Evolutionary conservation across 352 stramenopile genomes (phyloP), one percentile per base, ranked within the genome.

Genomic region (Plasmopara halstedii): DNA sequence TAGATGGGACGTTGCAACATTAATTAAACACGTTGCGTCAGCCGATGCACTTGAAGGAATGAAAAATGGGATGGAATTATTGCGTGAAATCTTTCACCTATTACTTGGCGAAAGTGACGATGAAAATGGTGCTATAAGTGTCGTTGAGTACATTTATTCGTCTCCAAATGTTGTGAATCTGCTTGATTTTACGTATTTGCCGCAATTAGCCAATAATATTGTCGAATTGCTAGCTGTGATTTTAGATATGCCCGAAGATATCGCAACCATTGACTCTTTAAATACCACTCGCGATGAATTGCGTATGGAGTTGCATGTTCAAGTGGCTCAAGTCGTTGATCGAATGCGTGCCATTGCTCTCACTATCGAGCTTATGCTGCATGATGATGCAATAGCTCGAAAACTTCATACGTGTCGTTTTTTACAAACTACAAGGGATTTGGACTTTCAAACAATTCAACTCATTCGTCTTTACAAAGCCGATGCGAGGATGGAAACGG

Each of bases 191-290:
- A 58, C 66, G 34, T 64, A 82, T 34, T 46, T 91, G 15, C 64
- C 73, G 3, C 56, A 70, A 21, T 53, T 94, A 9, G 53, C 64
- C 1, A 73, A 90, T 9, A 73, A 87, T 33, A 56, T 86, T 11
- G 76, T 90, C 0, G 81, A 92, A 18, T 52, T 94, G 9, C 50
- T 94, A 3, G 75, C 73, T 2, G 66, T 69, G 3, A 81, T 94
- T 11, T 53, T 94, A 7, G 83, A 94, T 50, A 69, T 94, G 53
- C 83, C 83, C 0, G 83, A 94, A 35, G 73, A 88, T 20, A 62
- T 87, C 26, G 56, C 62, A 18, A 44, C 62, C 4, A 70, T 89
- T 34, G 74, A 85, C 11, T 25, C 46, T 2, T 43, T 70, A 13
- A 57, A 58, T 10, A 42, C 55, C 15, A 52, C 53, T 14, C 55